Percentiles rank a stretch among this genome's conserved stretches.
Conservation (phyloP, 257 asterid species). For the Capsicum rhomboideum region DNA sequence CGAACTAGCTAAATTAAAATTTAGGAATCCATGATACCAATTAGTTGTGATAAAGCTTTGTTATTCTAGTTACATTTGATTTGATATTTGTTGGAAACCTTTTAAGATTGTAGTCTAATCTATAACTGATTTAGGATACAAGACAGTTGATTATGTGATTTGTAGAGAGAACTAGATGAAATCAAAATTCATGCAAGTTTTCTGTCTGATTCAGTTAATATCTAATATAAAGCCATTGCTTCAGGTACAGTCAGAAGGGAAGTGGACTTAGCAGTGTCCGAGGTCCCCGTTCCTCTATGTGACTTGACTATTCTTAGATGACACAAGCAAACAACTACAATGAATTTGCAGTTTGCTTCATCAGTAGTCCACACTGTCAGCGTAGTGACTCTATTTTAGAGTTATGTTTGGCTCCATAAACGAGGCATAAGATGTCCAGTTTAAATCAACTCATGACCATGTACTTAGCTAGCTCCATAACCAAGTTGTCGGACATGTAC, state of each 20-base stretch:
- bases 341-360: background rate
- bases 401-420: background rate
- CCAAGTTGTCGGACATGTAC: background rate
- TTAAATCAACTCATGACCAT: background rate
- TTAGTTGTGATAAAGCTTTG: background rate
- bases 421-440: background rate
- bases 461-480: no score
- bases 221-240: background rate
- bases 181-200: background rate
- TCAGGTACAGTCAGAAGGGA: background rate
- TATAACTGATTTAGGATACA: background rate
- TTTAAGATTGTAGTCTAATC: background rate
- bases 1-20: background rate
- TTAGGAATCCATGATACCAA: background rate
- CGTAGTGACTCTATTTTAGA: background rate
- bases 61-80: background rate
- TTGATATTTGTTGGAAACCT: background rate
- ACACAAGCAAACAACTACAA: background rate
- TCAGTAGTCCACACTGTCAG: background rate
- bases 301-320: background rate
- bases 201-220: background rate
- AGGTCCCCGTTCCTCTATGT: background rate
- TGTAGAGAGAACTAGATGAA: background rate
- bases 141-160: background rate
- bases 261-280: background rate